Evolutionary conservation across 23 red algal genomes (phyloP), one percentile per base, ranked within the genome.

Genomic region (Cyanidium caldarium): DNA sequence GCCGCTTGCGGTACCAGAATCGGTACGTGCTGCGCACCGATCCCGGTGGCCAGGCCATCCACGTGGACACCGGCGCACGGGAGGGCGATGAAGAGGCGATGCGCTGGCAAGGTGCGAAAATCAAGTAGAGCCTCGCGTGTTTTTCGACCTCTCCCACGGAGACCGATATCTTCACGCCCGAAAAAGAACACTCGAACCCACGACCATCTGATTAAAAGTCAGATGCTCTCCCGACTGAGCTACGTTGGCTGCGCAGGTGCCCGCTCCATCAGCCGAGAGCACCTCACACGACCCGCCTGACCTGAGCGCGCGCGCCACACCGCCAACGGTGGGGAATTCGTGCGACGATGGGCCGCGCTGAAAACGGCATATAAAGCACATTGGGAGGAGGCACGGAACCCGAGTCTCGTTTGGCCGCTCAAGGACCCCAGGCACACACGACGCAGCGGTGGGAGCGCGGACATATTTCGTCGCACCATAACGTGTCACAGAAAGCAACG

Each of bases 251-350:
- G 13, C 10, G 51, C 40, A 44, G n/a, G 51, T 7, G 51, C 19
- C 7, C 5, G 51, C 13, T 21, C 13, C 7, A 61, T 61, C 31
- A 16, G 51, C 13, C 41, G 41, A 28, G 51, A 14, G 51, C 51
- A 28, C n/a, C n/a, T n/a, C n/a, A n/a, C n/a, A n/a, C n/a, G n/a
- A n/a, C n/a, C n/a, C n/a, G n/a, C n/a, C n/a, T n/a, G n/a, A n/a
- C n/a, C n/a, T n/a, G n/a, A n/a, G n/a, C n/a, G n/a, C n/a, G n/a
- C n/a, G n/a, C n/a, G n/a, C n/a, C n/a, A n/a, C n/a, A 12, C 5
- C 51, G 51, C 51, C 51, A 61, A 61, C 51, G 51, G 51, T 61
- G 51, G 51, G 51, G 51, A 61, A 21, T 61, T 61, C 51, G n/a
- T n/a, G 51, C 10, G 5, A 5, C 51, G 21, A 21, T 61, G 23